Evolutionary conservation across 2,329 filamentous ascomycete genomes (phyloP).

Genomic region (Cercospora beticola): DNA sequence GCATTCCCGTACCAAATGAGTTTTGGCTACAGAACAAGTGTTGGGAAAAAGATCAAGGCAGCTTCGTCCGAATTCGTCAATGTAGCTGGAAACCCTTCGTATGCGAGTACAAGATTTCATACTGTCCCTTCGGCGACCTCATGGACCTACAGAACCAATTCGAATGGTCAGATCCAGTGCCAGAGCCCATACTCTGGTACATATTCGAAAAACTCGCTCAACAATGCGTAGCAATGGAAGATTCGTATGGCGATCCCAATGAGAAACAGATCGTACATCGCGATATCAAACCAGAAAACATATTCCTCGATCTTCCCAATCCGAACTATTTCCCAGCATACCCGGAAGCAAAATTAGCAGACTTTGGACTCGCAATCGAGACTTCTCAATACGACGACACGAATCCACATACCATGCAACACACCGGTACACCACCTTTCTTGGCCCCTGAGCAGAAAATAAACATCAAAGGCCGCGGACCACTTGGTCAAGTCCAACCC

Average conservation of each 20-base stretch:
- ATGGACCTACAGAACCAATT: background rate
- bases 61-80: background rate
- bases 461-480: background rate
- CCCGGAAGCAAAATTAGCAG: conserved; percentile 3
- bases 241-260: background rate
- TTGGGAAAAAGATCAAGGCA: background rate
- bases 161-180: background rate
- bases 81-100: background rate
- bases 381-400: background rate
- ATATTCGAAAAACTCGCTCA: conserved; percentile 17
- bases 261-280: conserved; percentile 4
- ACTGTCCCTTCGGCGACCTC: conserved; percentile 9
- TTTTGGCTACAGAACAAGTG: conserved; percentile 1
- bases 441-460: conserved; percentile 5
- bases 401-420: background rate
- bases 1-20: background rate
- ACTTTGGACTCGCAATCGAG: conserved; percentile 11
- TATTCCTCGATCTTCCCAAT: conserved; percentile 8
- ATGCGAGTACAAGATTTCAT: background rate
- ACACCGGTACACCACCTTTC: background rate
- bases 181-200: conserved; percentile 20
- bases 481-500: background rate
- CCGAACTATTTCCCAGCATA: conserved; percentile 1
- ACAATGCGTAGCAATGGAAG: conserved; percentile 15
- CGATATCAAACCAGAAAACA: conserved; percentile 6